A percentile compares a stretch with the other conserved stretches of the same genome.
Conservation (phyloP, 202 grass and related monocot species). For the Saccharum hybrid region DNA sequence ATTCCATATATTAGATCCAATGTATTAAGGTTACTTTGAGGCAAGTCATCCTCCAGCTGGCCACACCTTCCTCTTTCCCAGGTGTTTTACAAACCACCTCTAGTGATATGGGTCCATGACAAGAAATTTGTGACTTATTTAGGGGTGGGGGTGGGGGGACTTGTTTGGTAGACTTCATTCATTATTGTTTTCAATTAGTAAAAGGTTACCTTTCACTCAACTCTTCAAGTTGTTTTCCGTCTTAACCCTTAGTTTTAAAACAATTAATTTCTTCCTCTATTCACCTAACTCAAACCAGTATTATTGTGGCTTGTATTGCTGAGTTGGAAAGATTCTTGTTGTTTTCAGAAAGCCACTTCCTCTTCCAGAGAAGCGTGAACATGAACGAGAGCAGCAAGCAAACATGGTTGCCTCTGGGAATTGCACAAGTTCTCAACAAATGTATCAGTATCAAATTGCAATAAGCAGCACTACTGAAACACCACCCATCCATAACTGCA, state of each 20-base stretch:
- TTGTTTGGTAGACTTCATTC: background rate
- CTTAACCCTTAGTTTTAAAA: background rate
- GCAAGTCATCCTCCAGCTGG: background rate
- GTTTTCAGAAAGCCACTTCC: constrained; percentile 45
- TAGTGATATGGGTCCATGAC: background rate
- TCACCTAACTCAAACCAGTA: constrained; percentile 13
- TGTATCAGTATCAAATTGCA: constrained; percentile 31
- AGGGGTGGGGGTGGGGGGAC: background rate
- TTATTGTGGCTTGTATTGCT: background rate
- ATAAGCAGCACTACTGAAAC: constrained; percentile 43
- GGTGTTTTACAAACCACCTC: background rate
- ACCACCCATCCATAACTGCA: constrained; percentile 16
- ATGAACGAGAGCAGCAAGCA: constrained; percentile 36
- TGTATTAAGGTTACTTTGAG: background rate
- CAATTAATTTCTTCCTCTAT: background rate
- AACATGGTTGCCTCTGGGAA: constrained; percentile 37
- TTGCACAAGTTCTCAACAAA: constrained; percentile 32
- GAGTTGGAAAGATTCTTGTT: constrained; percentile 7
- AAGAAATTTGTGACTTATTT: constrained; percentile 12
- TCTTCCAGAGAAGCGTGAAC: constrained; percentile 38
- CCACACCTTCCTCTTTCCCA: background rate
- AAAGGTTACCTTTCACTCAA: background rate
- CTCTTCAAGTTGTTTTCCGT: background rate
- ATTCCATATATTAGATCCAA: background rate
- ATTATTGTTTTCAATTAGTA: constrained; percentile 2